These are phyloP conservation scores for Cubamyces lactineus DNA, from an alignment of 768 basidiomycete genomes.

Conservation along the genomic window DNA sequence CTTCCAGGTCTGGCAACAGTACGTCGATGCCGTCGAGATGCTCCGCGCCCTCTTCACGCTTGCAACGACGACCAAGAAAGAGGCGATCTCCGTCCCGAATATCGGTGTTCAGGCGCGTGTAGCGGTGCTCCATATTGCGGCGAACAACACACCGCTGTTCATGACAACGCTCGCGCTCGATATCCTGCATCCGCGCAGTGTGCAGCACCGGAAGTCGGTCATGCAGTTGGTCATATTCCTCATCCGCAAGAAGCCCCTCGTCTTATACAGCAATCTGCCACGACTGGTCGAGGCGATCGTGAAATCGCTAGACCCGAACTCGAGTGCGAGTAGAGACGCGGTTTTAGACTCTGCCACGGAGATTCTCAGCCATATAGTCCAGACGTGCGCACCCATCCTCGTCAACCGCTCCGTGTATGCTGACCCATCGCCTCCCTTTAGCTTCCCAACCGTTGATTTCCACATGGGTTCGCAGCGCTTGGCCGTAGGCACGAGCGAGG, in stretches of 20 bases:
- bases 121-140: slow-evolving; percentile 85
- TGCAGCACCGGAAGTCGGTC: slow-evolving; percentile 82
- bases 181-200: slow-evolving; percentile 74
- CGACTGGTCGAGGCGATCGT: slow-evolving; percentile 93
- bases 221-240: slow-evolving; percentile 94
- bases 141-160: slow-evolving; percentile 82
- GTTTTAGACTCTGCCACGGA: slow-evolving; percentile 92
- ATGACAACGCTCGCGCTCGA: slow-evolving; percentile 94
- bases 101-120: slow-evolving; percentile 77
- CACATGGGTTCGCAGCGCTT: slow-evolving; percentile 85
- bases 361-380: slow-evolving; percentile 93
- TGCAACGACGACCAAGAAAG: slow-evolving; percentile 73
- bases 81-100: slow-evolving; percentile 68
- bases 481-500: slow-evolving; percentile 92
- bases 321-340: slow-evolving; percentile 73
- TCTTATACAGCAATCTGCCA: slow-evolving; percentile 83
- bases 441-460: slow-evolving; percentile 94
- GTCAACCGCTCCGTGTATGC: not conserved
- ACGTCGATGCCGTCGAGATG: slow-evolving; percentile 87
- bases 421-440: slow-evolving; percentile 33
- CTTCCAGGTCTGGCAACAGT: slow-evolving; percentile 93
- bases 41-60: slow-evolving; percentile 82
- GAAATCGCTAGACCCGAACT: slow-evolving; percentile 93
- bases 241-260: slow-evolving; percentile 89
- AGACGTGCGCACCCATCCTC: slow-evolving; percentile 60